Evolutionary conservation across 2,329 filamentous ascomycete genomes (phyloP).

Genomic region (Fusarium sp.): DNA sequence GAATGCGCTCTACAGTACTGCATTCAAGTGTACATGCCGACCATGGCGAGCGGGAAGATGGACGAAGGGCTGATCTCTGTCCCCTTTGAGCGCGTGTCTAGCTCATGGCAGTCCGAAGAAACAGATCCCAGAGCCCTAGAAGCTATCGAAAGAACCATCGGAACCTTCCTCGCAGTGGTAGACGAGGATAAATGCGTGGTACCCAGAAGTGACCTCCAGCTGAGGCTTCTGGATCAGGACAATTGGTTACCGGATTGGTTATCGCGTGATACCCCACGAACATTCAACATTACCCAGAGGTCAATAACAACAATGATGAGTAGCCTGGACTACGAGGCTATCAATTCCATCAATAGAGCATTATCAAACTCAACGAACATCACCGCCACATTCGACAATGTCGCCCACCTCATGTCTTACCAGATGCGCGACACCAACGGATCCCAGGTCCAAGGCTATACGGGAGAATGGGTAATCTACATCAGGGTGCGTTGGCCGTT

Average conservation of each 20-base stretch:
- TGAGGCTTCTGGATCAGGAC: neutral
- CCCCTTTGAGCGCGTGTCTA: neutral
- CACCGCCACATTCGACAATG: neutral
- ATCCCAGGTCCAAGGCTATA: neutral
- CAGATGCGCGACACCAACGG: neutral
- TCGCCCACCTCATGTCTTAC: neutral
- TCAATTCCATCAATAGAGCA: neutral
- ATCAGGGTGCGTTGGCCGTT: neutral
- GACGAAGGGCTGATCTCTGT: neutral
- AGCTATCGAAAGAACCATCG: neutral
- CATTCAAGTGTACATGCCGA: neutral
- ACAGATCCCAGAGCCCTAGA: neutral
- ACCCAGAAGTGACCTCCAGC: neutral
- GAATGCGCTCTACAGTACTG: conserved; percentile 7
- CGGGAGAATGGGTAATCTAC: neutral
- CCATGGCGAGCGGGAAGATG: neutral
- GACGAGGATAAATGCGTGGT: neutral
- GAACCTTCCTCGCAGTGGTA: neutral
- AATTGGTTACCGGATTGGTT: no score
- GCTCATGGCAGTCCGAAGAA: neutral
- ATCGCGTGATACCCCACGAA: neutral
- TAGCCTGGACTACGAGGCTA: neutral
- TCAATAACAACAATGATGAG: conserved; percentile 1
- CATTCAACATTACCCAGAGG: neutral
- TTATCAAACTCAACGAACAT: neutral